Base-by-base conservation (phyloP, 2,329 filamentous ascomycete species). In the Xylaria hypoxylon region DNA sequence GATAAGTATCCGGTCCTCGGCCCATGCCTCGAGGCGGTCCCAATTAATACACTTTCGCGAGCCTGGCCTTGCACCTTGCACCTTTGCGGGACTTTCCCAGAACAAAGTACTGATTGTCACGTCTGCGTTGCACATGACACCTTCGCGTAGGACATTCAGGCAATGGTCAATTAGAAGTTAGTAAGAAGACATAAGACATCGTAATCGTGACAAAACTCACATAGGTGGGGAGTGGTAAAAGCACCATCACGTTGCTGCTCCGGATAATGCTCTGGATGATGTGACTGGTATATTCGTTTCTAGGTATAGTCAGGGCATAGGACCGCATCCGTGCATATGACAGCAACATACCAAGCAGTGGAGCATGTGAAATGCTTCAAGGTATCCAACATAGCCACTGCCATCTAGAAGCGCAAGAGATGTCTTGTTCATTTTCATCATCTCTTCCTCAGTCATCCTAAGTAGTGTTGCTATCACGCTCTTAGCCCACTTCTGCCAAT, bases 121-220 rank as follows among this genome's bases (percentile, higher is more conserved):
- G n/a, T 63, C 60, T 11, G 60, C 60, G 33, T 63, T 48, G 24
- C 60, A 63, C 60, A 63, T 63, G 7, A 63, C 28, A 13, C 60
- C 60, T 47, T 63, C 22, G 28, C 60, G 51, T 1, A 63, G 40
- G 1, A 50, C 22, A 5, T 63, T 28, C 15, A 63, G 31, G 19
- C 60, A 63, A 31, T 63, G 60, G 10, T 56, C 51, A 57, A 48
- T 56, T 13, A 61, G 8, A 15, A 6, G 7, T 22, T 45, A 44
- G 47, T 38, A 26, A 35, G 10, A 35, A 35, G 33, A 35, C 7
- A 13, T 35, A 35, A 35, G 33, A 35, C 10, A 3, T 13, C 33
- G 7, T 35, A 13, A 35, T 35, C 10, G 33, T 10, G 33, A 35
- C 33, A 15, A 55, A 10, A 62, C 59, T 53, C 11, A 62, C 59